Base-by-base conservation (phyloP, 2,329 filamentous ascomycete species). In the Sarocladium kiliense region DNA sequence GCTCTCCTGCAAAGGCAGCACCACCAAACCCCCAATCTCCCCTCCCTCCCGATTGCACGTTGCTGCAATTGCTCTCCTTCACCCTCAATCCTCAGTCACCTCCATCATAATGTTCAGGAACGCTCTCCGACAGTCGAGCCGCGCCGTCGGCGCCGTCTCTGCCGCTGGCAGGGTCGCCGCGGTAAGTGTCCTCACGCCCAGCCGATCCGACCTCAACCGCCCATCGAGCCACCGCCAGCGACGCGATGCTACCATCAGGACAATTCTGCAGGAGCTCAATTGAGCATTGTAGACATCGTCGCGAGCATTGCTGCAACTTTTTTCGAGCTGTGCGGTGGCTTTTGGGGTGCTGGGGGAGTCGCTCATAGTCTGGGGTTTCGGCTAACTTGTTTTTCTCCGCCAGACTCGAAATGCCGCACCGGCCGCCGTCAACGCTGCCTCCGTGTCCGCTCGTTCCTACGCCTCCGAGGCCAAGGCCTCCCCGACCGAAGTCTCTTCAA, bases 401-500 rank as follows among this genome's bases (percentile, higher is more conserved):
- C 76, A 97, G 93, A 82, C 85, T 77, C 92, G 92, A 85, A 88
- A 87, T 82, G 87, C 86, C 81, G 83, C 85, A 79, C 89, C 91
- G 74, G 86, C 84, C 74, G 81, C 83, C 75, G 78, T 87, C 81
- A 87, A 85, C 80, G 80, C 83, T 70, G 77, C 80, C 67, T 78
- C 84, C 66, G 80, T 87, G 74, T 85, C 89, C 74, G 77, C 86
- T 75, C 90, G 94, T 79, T 84, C 84, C 77, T 97, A 96, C 80
- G 93, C 91, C 74, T 80, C 87, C 77, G 92, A 96, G 71, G 88
- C 90, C 66, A 97, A 97, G 85, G 91, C 94, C 70, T 78, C 91
- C 59, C 94, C 94, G 68, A 99, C 93, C 70, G 94, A 99, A 84
- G 93, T 97, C 69, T 97, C 94, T 67, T 97, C 93, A 68, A 97